Evolutionary conservation across 192 early-diverging fungal species (phyloP).

Genomic region (Podila minutissima): DNA sequence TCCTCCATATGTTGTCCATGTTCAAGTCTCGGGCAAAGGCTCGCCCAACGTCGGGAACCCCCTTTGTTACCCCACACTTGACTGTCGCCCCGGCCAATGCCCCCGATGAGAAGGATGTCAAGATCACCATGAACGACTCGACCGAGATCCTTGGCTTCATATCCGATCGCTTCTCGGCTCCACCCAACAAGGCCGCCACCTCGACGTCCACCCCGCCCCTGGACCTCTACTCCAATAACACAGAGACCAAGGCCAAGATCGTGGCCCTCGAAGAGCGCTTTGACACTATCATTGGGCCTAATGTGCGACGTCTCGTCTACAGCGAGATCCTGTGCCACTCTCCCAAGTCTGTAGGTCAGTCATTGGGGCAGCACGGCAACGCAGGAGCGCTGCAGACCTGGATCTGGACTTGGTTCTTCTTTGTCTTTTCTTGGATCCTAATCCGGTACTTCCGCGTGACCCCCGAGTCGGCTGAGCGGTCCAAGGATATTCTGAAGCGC

Average conservation of each 20-base stretch:
- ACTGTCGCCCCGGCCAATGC: neutral
- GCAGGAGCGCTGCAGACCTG: conserved; percentile 25
- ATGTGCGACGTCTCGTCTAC: conserved; percentile 24
- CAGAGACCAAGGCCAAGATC: conserved; percentile 35
- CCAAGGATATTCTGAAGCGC: conserved; percentile 33
- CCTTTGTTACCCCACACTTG: conserved; percentile 22
- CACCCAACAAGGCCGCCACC: conserved; percentile 1
- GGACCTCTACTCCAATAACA: conserved; percentile 33
- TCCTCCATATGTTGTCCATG: conserved; percentile 38
- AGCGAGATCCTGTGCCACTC: conserved; percentile 18
- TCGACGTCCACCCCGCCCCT: neutral
- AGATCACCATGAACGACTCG: conserved; percentile 28
- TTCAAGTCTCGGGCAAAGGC: conserved; percentile 23
- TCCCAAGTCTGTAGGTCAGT: conserved; percentile 19
- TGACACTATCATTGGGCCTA: conserved; percentile 25
- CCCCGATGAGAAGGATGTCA: neutral
- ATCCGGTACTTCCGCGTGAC: conserved; percentile 14
- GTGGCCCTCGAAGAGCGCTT: conserved; percentile 40
- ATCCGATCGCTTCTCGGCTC: conserved; percentile 24
- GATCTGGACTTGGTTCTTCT: conserved; percentile 32
- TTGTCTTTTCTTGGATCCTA: conserved; percentile 8
- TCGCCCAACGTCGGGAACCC: neutral
- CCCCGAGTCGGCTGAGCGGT: conserved; percentile 17
- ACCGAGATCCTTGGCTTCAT: conserved; percentile 29
- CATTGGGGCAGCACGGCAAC: conserved; percentile 33